Base-by-base conservation (phyloP, 106 monocot genomes). In the Ottelia alismoides region DNA sequence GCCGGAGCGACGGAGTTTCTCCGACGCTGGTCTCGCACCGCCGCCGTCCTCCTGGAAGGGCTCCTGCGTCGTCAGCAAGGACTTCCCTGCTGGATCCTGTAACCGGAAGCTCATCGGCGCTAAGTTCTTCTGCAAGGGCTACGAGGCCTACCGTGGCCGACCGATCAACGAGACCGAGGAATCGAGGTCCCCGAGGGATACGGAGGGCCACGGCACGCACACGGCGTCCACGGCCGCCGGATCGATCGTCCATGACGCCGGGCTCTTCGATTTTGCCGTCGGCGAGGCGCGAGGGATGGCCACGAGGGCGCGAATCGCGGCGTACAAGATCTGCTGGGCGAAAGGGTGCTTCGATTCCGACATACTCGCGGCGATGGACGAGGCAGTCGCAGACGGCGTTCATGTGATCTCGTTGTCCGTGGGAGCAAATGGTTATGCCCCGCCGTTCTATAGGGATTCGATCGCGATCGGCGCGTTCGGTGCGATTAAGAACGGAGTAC, bases 201-300 rank as follows among this genome's bases (percentile, higher is more conserved):
- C 78, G 9, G 78, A 84, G 45, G 96, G 96, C 1, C 96, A 96
- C 48, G 96, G 96, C 18, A 76, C 72, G 28, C 96, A 96, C 65
- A 85, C 78, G 20, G 73, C 96, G 21, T 85, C 88, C 49, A 96
- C 82, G 3, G 89, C 89, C 23, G 88, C 85, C 14, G 96, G 96
- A 19, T 20, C 78, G 5, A 30, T 43, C 0, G 88, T 85, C 9
- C 2, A 31, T 23, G 70, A 52, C 7, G 85, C 79, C 5, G 75
- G 74, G 10, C 67, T 89, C 44, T 78, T 64, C 52, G 43, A 22
- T 25, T 82, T 74, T 50, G 96, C 85, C 22, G 26, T 27, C 10
- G 96, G 96, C 6, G 66, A 54, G 14, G 96, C 96, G 25, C 45
- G 61, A 0, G 96, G 89, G 9, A 85, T 85, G 70, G 85, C 96